Conservation (phyloP, 2,329 filamentous ascomycete species). For the Claviceps cyperi region DNA sequence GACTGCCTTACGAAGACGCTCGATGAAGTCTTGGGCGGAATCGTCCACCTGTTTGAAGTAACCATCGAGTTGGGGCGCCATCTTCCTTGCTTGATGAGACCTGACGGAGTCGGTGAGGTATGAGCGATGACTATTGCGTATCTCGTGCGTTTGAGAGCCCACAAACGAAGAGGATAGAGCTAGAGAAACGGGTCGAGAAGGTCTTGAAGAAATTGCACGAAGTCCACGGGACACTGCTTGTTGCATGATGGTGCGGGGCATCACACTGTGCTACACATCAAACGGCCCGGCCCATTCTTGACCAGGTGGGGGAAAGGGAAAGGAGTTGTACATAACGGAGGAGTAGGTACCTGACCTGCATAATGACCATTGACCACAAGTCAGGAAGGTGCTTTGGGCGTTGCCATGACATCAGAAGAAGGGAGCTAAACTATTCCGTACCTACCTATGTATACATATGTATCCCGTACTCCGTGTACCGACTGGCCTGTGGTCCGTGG, state of each 20-base stretch:
- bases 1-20: slow-evolving; percentile 79
- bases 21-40: slow-evolving; percentile 69
- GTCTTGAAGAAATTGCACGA: slow-evolving; percentile 7
- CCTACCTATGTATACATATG: no score
- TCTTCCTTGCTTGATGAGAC: slow-evolving; percentile 52
- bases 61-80: slow-evolving; percentile 80
- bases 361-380: no score
- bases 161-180: slow-evolving; percentile 9
- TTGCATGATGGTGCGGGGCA: slow-evolving; percentile 32
- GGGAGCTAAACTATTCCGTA: no score
- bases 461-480: no score
- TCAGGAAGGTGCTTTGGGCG: no score
- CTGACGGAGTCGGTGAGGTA: slow-evolving; percentile 41
- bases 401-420: no score
- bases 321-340: no score
- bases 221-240: slow-evolving; percentile 12
- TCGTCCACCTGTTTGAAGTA: slow-evolving; percentile 88
- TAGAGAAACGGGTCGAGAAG: slow-evolving; percentile 10
- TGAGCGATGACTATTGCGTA: slow-evolving; percentile 15
- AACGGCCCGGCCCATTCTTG: background rate
- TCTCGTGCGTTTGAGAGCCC: slow-evolving; percentile 2
- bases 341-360: no score
- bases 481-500: no score
- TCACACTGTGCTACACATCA: slow-evolving; percentile 9
- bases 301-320: no score